These are phyloP conservation scores for Tetrapisispora nanseiensis DNA, from an alignment of 805 yeast species.

Conservation along the genomic window DNA sequence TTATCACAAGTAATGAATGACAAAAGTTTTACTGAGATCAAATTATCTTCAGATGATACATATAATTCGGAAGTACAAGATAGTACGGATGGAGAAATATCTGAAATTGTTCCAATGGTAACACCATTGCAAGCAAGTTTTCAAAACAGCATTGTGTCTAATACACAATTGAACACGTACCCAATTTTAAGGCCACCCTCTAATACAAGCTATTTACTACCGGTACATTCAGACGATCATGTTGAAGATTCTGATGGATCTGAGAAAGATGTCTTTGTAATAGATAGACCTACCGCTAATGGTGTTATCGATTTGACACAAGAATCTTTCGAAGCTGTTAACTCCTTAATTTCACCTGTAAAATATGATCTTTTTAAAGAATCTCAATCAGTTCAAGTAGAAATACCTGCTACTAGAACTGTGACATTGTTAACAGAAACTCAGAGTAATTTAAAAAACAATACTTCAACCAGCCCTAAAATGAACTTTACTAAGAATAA, in stretches of 20 bases:
- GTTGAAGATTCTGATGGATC: too few species aligned
- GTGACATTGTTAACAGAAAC: conserved; percentile 9
- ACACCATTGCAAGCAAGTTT: too few species aligned
- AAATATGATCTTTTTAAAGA: conserved; percentile 6
- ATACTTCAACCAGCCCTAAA: not conserved
- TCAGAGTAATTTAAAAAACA: not conserved
- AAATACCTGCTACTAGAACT: conserved; percentile 28
- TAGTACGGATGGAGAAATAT: conserved; percentile 4
- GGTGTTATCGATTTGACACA: conserved; percentile 22
- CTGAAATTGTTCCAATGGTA: not conserved
- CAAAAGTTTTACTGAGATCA: conserved; percentile 1
- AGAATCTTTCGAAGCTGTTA: conserved; percentile 23
- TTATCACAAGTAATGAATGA: conserved; percentile 25
- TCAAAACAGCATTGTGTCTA: too few species aligned
- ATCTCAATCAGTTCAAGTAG: conserved; percentile 8
- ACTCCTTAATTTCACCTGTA: conserved; percentile 22
- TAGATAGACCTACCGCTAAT: too few species aligned
- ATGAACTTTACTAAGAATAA: not conserved
- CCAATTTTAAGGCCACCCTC: not conserved
- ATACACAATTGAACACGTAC: not conserved
- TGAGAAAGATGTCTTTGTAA: too few species aligned
- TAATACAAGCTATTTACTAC: not conserved
- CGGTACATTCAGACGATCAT: not conserved
- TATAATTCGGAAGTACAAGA: conserved; percentile 3
- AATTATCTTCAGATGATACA: not conserved